These are phyloP conservation scores for Picocystis sp. DNA, from an alignment of 163 green algal genomes.

Conservation along the genomic window DNA sequence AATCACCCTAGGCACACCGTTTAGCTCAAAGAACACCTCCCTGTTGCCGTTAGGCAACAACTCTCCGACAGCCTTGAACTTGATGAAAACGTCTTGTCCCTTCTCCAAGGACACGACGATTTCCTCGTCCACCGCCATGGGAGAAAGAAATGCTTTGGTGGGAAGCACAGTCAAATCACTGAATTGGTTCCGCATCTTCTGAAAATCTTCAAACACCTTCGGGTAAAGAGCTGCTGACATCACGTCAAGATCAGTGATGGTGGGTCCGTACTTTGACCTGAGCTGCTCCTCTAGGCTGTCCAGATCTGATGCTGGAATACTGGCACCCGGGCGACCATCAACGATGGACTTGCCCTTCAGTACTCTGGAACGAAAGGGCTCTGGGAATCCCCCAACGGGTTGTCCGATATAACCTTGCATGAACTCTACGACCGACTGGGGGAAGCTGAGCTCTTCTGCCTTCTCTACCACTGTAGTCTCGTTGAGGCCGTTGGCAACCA, in stretches of 20 bases:
- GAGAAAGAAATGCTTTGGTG: constrained; percentile 6
- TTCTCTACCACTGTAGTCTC: constrained; percentile 55
- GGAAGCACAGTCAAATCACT: constrained; percentile 2
- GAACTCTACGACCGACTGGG: constrained; percentile 74
- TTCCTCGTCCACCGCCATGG: constrained; percentile 3
- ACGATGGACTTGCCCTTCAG: constrained; percentile 39
- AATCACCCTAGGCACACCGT: constrained; percentile 72
- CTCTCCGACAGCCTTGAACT: constrained; percentile 66
- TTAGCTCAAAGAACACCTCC: constrained; percentile 87
- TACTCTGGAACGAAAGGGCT: constrained; percentile 59
- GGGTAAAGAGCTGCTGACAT: constrained; percentile 77
- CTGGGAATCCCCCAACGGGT: constrained; percentile 66
- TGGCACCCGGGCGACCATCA: constrained; percentile 47
- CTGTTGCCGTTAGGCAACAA: constrained; percentile 43
- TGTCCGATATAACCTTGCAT: constrained; percentile 74
- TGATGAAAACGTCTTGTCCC: constrained; percentile 69
- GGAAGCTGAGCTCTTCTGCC: constrained; percentile 61
- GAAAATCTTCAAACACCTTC: constrained; percentile 2
- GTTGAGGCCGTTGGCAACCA: constrained; percentile 78
- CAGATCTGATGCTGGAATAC: constrained; percentile 46
- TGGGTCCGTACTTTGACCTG: constrained; percentile 41
- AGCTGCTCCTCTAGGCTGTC: constrained; percentile 26
- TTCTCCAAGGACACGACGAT: constrained; percentile 5
- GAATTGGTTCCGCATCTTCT: constrained; percentile 5
- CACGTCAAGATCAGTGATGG: constrained; percentile 50